A percentile compares a stretch with the other conserved stretches of the same genome.
phyloP scores from a whole-genome alignment of 1,284 basidiomycete species.

The Ceratobasidium papillatum region DNA sequence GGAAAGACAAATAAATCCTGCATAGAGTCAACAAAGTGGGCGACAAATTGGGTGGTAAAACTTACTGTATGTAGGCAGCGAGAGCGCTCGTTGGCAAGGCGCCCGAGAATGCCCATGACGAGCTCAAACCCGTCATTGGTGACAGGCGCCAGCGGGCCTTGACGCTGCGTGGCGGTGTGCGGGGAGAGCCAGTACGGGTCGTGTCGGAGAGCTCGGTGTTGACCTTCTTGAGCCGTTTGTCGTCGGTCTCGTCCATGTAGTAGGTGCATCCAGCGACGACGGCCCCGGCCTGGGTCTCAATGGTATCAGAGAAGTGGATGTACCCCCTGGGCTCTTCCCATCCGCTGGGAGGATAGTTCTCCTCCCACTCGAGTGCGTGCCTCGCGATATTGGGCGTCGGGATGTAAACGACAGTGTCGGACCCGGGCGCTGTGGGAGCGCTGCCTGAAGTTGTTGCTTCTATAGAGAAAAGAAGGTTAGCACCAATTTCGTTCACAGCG shows the following conservation, averaged over 20 bases:
- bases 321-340: conserved; percentile 85
- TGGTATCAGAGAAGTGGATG: conserved; percentile 85
- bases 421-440: conserved; percentile 56
- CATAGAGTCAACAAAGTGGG: not conserved
- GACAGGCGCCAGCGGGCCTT: conserved; percentile 69
- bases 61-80: conserved; percentile 91
- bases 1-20: conserved; percentile 65
- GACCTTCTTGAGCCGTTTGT: conserved; percentile 91
- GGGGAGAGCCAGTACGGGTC: conserved; percentile 78
- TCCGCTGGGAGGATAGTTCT: conserved; percentile 71
- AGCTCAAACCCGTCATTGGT: conserved; percentile 93
- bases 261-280: conserved; percentile 80
- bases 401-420: conserved; percentile 77
- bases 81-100: conserved; percentile 85
- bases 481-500: conserved; percentile 62
- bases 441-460: conserved; percentile 95
- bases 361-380: conserved; percentile 74
- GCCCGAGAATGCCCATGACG: conserved; percentile 95
- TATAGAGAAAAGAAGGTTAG: conserved; percentile 68
- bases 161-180: conserved; percentile 65
- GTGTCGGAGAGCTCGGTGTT: conserved; percentile 86
- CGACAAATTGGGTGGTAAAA: conserved; percentile 43
- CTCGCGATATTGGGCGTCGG: conserved; percentile 92
- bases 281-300: conserved; percentile 69
- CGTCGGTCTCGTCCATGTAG: conserved; percentile 96